Conservation (phyloP, 805 yeast species). For the Saturnispora besseyi region DNA sequence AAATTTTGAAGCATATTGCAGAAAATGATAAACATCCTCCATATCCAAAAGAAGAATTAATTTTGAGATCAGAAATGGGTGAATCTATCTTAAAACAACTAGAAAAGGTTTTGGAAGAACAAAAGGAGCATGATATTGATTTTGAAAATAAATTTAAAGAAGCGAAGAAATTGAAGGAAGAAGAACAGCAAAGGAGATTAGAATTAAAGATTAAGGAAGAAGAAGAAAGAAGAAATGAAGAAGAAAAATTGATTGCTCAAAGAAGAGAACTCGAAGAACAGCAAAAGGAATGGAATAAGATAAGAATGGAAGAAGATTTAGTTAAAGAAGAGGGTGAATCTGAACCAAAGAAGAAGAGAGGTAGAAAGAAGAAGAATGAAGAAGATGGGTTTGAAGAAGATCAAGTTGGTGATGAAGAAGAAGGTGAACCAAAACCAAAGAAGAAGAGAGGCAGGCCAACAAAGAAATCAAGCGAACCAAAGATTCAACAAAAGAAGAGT, state of each 20-base stretch:
- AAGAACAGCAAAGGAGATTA: constrained; percentile 38
- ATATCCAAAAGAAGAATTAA: constrained; percentile 68
- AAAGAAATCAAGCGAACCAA: constrained; percentile 9
- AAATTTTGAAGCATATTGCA: constrained; percentile 48
- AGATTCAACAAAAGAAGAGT: constrained; percentile 17
- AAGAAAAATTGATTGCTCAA: constrained; percentile 35
- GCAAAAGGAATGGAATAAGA: constrained; percentile 45
- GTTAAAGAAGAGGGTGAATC: constrained; percentile 29
- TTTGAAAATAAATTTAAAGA: constrained; percentile 55
- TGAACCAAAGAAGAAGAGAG: constrained; percentile 24
- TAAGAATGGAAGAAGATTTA: constrained; percentile 28
- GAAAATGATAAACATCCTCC: constrained; percentile 52
- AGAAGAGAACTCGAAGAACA: constrained; percentile 45
- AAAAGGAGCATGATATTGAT: constrained; percentile 52
- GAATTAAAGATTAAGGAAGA: constrained; percentile 38
- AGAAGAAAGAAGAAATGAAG: constrained; percentile 38
- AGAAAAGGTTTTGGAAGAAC: constrained; percentile 62
- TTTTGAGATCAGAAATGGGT: constrained; percentile 83
- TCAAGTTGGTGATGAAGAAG: constrained; percentile 8
- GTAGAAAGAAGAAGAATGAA: constrained; percentile 22
- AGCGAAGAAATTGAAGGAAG: constrained; percentile 57
- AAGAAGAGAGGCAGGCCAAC: constrained; percentile 3
- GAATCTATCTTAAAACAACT: constrained; percentile 66
- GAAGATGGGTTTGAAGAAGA: constrained; percentile 12
- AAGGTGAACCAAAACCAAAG: constrained; percentile 7